A percentile compares a stretch with the other conserved stretches of the same genome.
Conservation (phyloP, 768 basidiomycete species). For the Lepiota venenata region DNA sequence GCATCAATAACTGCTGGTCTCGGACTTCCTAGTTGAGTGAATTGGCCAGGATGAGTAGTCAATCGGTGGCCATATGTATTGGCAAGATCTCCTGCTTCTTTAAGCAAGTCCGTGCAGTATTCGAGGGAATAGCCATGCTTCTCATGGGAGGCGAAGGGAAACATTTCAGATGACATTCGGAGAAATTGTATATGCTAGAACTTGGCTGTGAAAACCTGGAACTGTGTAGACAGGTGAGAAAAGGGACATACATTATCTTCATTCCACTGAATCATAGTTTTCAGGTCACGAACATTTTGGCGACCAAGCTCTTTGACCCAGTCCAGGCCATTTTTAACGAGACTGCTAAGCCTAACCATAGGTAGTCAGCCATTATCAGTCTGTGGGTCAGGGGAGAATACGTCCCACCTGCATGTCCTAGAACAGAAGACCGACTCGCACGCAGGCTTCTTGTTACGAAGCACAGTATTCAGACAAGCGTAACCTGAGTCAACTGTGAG, state of each 20-base stretch:
- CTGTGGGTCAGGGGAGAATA: background rate
- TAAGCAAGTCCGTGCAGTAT: constrained; percentile 59
- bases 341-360: constrained; percentile 61
- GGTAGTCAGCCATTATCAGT: constrained; percentile 18
- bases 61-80: constrained; percentile 72
- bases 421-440: constrained; percentile 71
- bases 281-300: constrained; percentile 71
- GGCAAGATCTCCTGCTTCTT: constrained; percentile 61
- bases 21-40: constrained; percentile 78
- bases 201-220: background rate
- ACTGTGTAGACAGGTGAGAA: background rate
- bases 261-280: constrained; percentile 86
- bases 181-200: constrained; percentile 75
- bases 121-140: constrained; percentile 78
- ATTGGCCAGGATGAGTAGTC: constrained; percentile 90
- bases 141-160: constrained; percentile 86
- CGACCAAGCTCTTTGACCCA: constrained; percentile 79
- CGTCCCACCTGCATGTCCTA: constrained; percentile 53
- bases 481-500: constrained; percentile 43
- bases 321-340: constrained; percentile 77
- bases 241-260: constrained; percentile 61
- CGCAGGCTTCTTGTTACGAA: constrained; percentile 68
- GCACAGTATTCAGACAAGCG: constrained; percentile 83
- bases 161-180: constrained; percentile 88
- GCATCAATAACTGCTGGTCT: constrained; percentile 70